Evolutionary conservation across 257 asterid species (phyloP).

Genomic region (Salvia miltiorrhiza): DNA sequence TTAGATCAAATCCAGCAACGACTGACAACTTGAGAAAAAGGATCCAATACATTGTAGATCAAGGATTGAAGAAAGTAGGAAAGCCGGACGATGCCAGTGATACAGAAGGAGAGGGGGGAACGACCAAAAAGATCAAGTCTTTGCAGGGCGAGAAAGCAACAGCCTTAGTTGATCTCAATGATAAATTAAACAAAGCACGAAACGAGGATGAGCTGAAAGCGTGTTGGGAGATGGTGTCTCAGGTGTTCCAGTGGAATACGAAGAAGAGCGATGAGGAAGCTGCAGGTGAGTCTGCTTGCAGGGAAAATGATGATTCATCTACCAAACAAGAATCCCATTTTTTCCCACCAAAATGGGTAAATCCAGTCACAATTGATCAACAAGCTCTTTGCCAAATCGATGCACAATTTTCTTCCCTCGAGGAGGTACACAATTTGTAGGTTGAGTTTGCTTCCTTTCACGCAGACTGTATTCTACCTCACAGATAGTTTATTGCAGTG

Average conservation of each 20-base stretch:
- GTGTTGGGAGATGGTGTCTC: slow-evolving; percentile 52
- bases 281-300: slow-evolving; percentile 14
- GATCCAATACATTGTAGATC: slow-evolving; percentile 65
- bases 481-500: slow-evolving; percentile 1
- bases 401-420: slow-evolving; percentile 58
- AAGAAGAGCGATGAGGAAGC: slow-evolving; percentile 25
- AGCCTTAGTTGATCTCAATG: slow-evolving; percentile 54
- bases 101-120: slow-evolving; percentile 40
- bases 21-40: slow-evolving; percentile 63
- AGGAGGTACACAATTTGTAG: slow-evolving; percentile 62
- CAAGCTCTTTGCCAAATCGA: slow-evolving; percentile 47
- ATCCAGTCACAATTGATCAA: slow-evolving; percentile 36
- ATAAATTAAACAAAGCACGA: slow-evolving; percentile 70
- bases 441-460: background rate
- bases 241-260: slow-evolving; percentile 39
- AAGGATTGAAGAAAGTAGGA: slow-evolving; percentile 57
- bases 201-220: slow-evolving; percentile 70
- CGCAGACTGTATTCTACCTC: slow-evolving; percentile 2
- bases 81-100: slow-evolving; percentile 40
- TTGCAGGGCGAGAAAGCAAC: slow-evolving; percentile 41
- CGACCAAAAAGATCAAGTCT: slow-evolving; percentile 51
- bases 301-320: slow-evolving; percentile 24
- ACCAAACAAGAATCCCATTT: slow-evolving; percentile 11
- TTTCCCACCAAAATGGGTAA: slow-evolving; percentile 59
- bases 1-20: slow-evolving; percentile 60